Base-by-base conservation (phyloP, 441 rosid species). In the Monsonia emarginata region DNA sequence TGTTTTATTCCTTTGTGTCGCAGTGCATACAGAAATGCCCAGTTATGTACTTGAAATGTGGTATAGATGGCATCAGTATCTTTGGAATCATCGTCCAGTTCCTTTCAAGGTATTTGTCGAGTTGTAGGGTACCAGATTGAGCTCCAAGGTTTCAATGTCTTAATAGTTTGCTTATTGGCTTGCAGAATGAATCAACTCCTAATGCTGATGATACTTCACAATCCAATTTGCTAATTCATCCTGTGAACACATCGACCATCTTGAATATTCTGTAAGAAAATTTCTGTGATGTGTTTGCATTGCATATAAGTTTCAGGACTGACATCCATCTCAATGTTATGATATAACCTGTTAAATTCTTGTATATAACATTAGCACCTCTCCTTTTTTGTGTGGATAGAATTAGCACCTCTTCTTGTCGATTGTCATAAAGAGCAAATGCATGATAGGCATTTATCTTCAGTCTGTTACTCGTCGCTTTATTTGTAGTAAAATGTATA, bases 11-110 rank as follows among this genome's bases (percentile, higher is more conserved):
- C 32, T 65, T 24, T 74, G 36, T 69, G 58, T 74, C 78, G 59
- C 87, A 94, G 99, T 69, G 70, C 82, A 82, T 75, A 65, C 78
- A 69, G 86, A 84, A 78, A 65, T 95, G 42, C 50, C 84, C 26
- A 78, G 86, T 74, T 84, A 78, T 77, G 84, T 86, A 80, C 90
- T 89, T 69, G 99, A 95, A 82, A 84, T 95, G 87, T 88, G 97
- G 97, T 88, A 82, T 69, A 78, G 86, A 79, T 95, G 99, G 99
- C 97, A 95, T 76, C 83, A 85, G 52, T 82, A 85, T 71, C 67
- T 95, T 81, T 91, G 99, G 99, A 85, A 72, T 74, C 82, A 80
- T 67, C 63, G 70, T 40, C 76, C 82, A 70, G 70, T 50, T 75
- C 72, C 69, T 65, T 65, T 79, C 73, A 67, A 69, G 96, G 99